These are phyloP conservation scores for Cercospora berteroae DNA, from an alignment of 2,329 filamentous ascomycete species.

Conservation along the genomic window DNA sequence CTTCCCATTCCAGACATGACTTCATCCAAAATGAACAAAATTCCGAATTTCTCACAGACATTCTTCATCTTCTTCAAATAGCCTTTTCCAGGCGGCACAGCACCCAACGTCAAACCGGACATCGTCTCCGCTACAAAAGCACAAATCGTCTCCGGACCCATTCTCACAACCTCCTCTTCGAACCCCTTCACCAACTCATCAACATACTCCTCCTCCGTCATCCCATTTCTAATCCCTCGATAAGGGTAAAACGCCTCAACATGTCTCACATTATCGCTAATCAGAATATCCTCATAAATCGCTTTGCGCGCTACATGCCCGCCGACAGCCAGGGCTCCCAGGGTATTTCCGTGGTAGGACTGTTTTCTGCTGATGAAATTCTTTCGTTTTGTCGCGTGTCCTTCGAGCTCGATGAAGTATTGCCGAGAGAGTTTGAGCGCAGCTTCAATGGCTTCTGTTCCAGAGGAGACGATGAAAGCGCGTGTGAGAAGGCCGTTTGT, in stretches of 20 bases:
- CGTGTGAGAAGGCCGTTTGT: conserved; percentile 53
- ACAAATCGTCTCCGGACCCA: conserved; percentile 50
- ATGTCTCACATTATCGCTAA: conserved; percentile 32
- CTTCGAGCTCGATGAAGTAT: conserved; percentile 49
- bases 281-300: conserved; percentile 38
- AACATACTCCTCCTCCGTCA: conserved; percentile 45
- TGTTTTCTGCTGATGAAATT: conserved; percentile 49
- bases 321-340: conserved; percentile 48
- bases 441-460: conserved; percentile 48
- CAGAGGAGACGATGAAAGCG: conserved; percentile 55
- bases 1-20: conserved; percentile 36
- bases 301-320: conserved; percentile 37
- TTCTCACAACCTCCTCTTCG: conserved; percentile 47
- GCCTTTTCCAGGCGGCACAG: conserved; percentile 51
- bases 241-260: conserved; percentile 39
- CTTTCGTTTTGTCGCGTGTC: conserved; percentile 41
- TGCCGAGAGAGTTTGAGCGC: conserved; percentile 52
- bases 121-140: conserved; percentile 55
- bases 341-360: conserved; percentile 53
- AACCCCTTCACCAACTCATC: conserved; percentile 45
- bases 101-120: conserved; percentile 48
- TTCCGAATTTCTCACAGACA: conserved; percentile 57
- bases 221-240: conserved; percentile 35
- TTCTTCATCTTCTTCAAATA: conserved; percentile 56
- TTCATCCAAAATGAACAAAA: conserved; percentile 57